Base-by-base conservation (phyloP, 108 stramenopile genomes). In the Cylindrotheca fusiformis region DNA sequence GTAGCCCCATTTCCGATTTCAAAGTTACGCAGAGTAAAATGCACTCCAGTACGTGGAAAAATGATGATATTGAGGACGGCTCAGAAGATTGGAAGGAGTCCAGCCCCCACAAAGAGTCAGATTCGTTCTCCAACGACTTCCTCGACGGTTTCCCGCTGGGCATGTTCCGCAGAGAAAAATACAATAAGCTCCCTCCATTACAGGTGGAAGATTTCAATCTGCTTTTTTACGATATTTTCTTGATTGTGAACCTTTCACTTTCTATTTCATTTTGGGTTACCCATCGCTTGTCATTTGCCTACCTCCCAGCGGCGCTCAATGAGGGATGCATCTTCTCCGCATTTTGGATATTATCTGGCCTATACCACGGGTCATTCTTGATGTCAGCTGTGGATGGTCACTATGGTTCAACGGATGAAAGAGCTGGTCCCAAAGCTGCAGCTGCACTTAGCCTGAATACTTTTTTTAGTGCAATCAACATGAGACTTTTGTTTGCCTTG, bases 261-360 rank as follows among this genome's bases (percentile, higher is more conserved):
- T 83, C 82, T 25, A 81, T 87, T 57, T 79, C 77, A 26, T 83
- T 87, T 47, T 87, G 79, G 77, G 85, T 87, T 1, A 69, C 73
- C 1, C 85, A 87, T 65, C 80, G 85, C 22, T 25, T 87, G 68
- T 46, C 69, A 29, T 60, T 81, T 33, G 24, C 33, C 0, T 83
- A 59, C 48, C 56, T 87, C 3, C 57, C 64, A 6, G 44, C 51
- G 6, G 76, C 82, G 1, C 62, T 87, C 41, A 83, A 58, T 44
- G 85, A 87, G 32, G 85, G 85, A 1, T 74, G 75, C 23, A 64
- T 87, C 41, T 52, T 87, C 32, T 74, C 71, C 23, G 58, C 83
- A 0, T 60, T 77, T 12, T 87, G 85, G 85, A 81, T 83, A 51
- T 21, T 64, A 0, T 50, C 80, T 28, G 85, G 85, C 26, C 66